Conservation (phyloP, 2,329 filamentous ascomycete species). For the Monilinia aucupariae region DNA sequence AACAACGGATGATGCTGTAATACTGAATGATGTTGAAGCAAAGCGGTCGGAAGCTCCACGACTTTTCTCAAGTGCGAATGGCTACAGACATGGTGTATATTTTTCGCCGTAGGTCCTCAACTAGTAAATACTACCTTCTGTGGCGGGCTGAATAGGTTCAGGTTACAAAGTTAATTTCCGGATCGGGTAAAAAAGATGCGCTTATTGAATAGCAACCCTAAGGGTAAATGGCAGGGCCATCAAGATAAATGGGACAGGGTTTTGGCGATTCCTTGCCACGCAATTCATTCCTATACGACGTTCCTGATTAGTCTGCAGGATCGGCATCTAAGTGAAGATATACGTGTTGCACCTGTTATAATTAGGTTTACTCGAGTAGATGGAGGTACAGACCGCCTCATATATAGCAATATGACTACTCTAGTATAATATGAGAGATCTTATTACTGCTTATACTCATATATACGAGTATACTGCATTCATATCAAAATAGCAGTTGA, state of each 20-base stretch:
- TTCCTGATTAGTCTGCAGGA: background rate
- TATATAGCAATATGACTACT: no score
- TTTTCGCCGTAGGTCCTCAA: conserved; percentile 4
- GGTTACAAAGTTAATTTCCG: conserved; percentile 4
- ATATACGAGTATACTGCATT: no score
- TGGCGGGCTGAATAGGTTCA: conserved; percentile 10
- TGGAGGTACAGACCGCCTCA: no score
- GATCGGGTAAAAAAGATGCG: conserved; percentile 13
- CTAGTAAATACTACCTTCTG: background rate
- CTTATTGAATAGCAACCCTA: background rate
- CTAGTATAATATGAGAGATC: no score
- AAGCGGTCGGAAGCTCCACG: background rate
- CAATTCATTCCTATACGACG: background rate
- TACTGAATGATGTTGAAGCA: background rate
- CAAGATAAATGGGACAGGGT: background rate
- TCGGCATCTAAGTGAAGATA: background rate
- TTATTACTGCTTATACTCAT: no score
- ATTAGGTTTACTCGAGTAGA: no score
- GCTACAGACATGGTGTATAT: conserved; percentile 1
- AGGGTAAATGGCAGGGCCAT: background rate
- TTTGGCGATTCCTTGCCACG: background rate
- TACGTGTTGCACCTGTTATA: background rate
- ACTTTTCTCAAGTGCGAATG: background rate
- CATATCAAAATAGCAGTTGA: no score
- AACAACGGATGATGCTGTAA: background rate